A percentile compares a stretch with the other conserved stretches of the same genome.
Conservation (phyloP, 352 stramenopile genomes). For the Lagenidium giganteum region DNA sequence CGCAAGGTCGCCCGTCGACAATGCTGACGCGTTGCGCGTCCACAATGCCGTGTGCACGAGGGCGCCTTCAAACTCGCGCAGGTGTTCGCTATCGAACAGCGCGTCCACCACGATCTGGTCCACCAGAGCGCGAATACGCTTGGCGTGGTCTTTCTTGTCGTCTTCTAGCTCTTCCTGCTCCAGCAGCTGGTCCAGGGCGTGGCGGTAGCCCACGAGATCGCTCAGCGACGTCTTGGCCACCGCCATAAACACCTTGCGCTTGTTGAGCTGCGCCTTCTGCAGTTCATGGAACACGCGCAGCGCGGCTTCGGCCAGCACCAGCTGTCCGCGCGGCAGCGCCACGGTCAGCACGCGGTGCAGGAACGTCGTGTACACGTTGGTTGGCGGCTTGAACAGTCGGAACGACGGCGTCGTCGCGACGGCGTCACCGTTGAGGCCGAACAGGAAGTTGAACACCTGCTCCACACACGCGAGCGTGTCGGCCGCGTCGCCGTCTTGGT, state of each 20-base stretch:
- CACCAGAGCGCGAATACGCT: conserved; percentile 26
- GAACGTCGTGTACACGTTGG: conserved; percentile 73
- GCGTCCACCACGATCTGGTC: conserved; percentile 64
- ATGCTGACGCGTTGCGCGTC: conserved; percentile 9
- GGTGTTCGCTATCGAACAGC: conserved; percentile 72
- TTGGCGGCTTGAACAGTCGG: conserved; percentile 73
- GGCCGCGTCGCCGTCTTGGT: conserved; percentile 5
- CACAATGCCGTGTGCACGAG: conserved; percentile 34
- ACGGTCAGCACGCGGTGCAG: conserved; percentile 37
- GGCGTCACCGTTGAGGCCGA: conserved; percentile 27
- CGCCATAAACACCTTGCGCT: conserved; percentile 83
- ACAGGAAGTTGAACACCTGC: conserved; percentile 60
- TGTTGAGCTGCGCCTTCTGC: conserved; percentile 82
- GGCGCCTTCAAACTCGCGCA: conserved; percentile 66
- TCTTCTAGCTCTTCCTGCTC: not conserved
- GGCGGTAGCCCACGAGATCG: conserved; percentile 49
- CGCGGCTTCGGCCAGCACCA: conserved; percentile 41
- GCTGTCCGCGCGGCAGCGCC: not conserved
- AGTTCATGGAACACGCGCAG: conserved; percentile 74
- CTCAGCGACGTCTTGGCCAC: conserved; percentile 75
- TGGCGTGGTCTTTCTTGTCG: not conserved
- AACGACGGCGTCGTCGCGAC: conserved; percentile 34
- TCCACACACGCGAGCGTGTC: conserved; percentile 32
- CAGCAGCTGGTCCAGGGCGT: conserved; percentile 30
- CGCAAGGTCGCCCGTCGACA: too few species aligned